Percentiles rank a stretch among this genome's conserved stretches.
phyloP scores from a whole-genome alignment of 441 rosid species.

The Adansonia rubrostipa region DNA sequence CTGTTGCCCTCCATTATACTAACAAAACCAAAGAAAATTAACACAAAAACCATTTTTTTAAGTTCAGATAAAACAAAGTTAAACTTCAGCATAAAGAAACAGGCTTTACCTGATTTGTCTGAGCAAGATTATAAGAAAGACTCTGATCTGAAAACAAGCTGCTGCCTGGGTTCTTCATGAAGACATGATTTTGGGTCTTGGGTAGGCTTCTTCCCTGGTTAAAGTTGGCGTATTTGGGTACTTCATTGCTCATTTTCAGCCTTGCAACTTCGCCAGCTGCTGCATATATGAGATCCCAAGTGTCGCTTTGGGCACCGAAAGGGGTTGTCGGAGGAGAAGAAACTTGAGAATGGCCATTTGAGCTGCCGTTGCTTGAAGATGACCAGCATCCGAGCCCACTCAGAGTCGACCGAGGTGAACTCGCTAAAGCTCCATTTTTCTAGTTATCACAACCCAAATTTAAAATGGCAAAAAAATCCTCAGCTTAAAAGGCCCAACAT shows the following conservation, averaged over 20 bases:
- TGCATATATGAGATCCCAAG: conserved; percentile 67
- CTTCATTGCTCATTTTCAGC: conserved; percentile 49
- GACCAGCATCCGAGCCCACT: conserved; percentile 65
- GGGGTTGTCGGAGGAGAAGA: conserved; percentile 76
- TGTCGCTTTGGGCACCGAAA: conserved; percentile 42
- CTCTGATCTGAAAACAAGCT: conserved; percentile 39
- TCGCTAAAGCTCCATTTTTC: conserved; percentile 48
- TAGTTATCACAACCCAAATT: neutral
- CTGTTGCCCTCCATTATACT: conserved; percentile 37
- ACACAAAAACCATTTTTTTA: neutral
- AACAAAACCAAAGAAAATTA: neutral
- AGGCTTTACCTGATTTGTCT: conserved; percentile 34
- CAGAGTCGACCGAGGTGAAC: conserved; percentile 79
- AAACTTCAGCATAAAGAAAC: too few relatives aligned
- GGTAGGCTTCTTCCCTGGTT: conserved; percentile 30
- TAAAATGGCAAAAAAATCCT: neutral
- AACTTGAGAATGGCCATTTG: conserved; percentile 55
- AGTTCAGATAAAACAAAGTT: too few relatives aligned
- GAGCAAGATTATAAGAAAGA: conserved; percentile 24
- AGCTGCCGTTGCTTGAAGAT: conserved; percentile 63
- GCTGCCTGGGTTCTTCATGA: conserved; percentile 27
- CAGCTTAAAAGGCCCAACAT: neutral
- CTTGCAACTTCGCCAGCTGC: conserved; percentile 78
- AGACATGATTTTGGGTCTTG: conserved; percentile 17
- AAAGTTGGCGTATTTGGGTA: conserved; percentile 25